These are phyloP conservation scores for Fagopyrum tataricum DNA, from an alignment of 148 eudicot genomes.

Conservation along the genomic window DNA sequence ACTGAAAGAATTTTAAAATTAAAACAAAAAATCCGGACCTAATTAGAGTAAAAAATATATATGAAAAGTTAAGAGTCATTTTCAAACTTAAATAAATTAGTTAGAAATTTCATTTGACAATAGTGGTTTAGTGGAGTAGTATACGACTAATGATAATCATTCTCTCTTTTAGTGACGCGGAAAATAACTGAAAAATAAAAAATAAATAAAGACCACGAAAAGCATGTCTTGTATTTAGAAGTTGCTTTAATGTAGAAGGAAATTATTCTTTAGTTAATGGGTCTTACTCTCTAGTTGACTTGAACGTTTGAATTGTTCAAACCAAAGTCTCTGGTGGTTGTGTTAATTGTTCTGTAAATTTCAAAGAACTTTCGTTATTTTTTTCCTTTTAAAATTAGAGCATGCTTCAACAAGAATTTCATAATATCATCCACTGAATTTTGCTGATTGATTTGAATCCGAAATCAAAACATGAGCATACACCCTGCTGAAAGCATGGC, in stretches of 20 bases:
- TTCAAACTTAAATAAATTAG: too few relatives aligned
- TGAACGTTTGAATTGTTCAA: neutral
- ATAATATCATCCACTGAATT: neutral
- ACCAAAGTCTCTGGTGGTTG: neutral
- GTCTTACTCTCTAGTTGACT: neutral
- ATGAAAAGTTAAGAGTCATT: too few relatives aligned
- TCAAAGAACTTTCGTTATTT: neutral
- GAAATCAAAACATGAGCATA: neutral
- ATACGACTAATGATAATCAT: too few relatives aligned
- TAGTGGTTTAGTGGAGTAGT: too few relatives aligned
- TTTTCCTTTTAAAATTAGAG: neutral
- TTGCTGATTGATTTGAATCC: neutral
- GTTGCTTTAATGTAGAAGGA: neutral
- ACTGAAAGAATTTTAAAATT: too few relatives aligned
- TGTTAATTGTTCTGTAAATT: neutral
- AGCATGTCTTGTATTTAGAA: neutral
- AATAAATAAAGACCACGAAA: neutral
- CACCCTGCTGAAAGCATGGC: neutral
- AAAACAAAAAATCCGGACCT: too few relatives aligned
- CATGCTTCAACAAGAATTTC: neutral
- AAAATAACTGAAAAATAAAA: neutral
- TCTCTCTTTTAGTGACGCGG: neutral
- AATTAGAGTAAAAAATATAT: too few relatives aligned
- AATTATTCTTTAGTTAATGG: neutral
- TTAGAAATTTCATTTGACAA: too few relatives aligned